Evolutionary conservation across 495 filamentous ascomycete species (phyloP), one percentile per base, ranked within the genome.

Genomic region (Lasiosphaeria ovina): DNA sequence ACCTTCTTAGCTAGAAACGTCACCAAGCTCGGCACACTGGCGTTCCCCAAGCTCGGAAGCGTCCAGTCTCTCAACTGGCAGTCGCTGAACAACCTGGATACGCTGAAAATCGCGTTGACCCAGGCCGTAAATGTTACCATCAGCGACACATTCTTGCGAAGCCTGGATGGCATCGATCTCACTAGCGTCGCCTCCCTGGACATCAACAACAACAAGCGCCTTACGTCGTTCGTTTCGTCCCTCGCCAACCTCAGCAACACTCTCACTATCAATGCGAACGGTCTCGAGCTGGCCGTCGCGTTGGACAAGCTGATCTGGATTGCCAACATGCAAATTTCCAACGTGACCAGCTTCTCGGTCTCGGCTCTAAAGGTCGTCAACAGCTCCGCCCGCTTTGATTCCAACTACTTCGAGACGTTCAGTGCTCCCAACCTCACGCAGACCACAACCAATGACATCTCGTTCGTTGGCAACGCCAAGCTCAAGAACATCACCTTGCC

Each of bases 321-420:
- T 57, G 82, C 77, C 71, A 91, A 96, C 82, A 86, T 97, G 81
- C 93, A 91, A 56, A 87, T 97, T 78, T 83, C 87, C 73, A 93
- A 97, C 79, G 87, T 90, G 77, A 86, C 86, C 63, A 79, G 74
- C 48, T 79, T 97, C 72, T 79, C 74, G 17, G 75, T 93, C 38
- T 94, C 94, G 14, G 87, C 89, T n/a, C 86, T 99, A 45, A 69
- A 81, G 62, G 78, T 77, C 35, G 83, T 96, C 55, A 91, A 89
- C 70, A 85, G 87, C 66, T 89, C 91, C 54, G 81, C 96, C 66
- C 88, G 88, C 60, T 90, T 98, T 76, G 90, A 89, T 78, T 86
- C 85, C 61, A 92, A 90, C 83, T 83, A 78, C 72, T 87, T 98
- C 76, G 60, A 69, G 48, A 75, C 72, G 11, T 85, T 95, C 76